These are phyloP conservation scores for Coccomyxa sp. DNA, from an alignment of 139 green algal species.

Conservation along the genomic window DNA sequence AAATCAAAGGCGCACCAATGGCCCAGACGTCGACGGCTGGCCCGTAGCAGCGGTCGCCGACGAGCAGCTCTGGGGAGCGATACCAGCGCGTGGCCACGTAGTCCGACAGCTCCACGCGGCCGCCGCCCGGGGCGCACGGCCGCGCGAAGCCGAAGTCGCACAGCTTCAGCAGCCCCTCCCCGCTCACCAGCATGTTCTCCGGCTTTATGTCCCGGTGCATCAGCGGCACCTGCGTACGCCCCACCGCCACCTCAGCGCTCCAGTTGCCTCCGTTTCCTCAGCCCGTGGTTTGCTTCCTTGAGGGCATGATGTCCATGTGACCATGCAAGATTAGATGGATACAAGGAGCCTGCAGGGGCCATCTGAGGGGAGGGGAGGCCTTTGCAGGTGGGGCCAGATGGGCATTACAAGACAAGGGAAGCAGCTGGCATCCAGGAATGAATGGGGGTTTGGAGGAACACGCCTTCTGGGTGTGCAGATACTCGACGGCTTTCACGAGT, in stretches of 20 bases:
- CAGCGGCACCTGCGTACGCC: constrained; percentile 7
- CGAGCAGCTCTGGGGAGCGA: constrained; percentile 85
- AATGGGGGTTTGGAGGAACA: neutral
- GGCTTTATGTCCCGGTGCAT: constrained; percentile 86
- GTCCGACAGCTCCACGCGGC: constrained; percentile 63
- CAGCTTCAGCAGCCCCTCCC: constrained; percentile 72
- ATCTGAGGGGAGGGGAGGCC: too few species aligned
- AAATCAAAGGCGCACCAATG: constrained; percentile 50
- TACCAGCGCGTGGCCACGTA: constrained; percentile 97
- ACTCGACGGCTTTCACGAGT: constrained; percentile 62
- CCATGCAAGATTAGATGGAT: neutral
- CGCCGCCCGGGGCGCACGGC: constrained; percentile 30
- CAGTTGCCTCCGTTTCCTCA: too few species aligned
- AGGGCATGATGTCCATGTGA: neutral
- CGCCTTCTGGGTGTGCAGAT: constrained; percentile 23
- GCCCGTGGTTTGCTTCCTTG: too few species aligned
- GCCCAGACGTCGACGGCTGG: constrained; percentile 85
- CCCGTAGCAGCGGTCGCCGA: constrained; percentile 74
- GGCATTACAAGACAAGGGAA: too few species aligned
- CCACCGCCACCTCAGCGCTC: too few species aligned
- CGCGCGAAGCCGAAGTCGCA: constrained; percentile 95
- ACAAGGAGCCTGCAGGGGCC: neutral
- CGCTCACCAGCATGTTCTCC: constrained; percentile 85
- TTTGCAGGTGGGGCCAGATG: too few species aligned
- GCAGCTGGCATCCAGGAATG: too few species aligned